Evolutionary conservation across 257 asterid species (phyloP).

Genomic region (Penstemon davidsonii): DNA sequence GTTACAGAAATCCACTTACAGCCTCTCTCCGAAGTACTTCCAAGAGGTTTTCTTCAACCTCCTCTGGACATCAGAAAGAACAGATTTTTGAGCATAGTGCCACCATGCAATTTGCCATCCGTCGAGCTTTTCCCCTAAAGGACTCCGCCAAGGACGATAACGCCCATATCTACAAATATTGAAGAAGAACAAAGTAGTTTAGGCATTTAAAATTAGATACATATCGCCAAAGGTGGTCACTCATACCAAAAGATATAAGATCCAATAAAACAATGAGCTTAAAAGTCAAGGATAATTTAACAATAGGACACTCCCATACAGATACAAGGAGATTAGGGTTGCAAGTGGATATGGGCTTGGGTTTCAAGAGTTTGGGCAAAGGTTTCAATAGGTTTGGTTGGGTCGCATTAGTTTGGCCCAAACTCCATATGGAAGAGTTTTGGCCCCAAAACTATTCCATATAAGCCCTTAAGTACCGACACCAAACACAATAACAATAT

Average conservation of each 20-base stretch:
- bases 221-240: too few relatives aligned
- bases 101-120: constrained; percentile 99
- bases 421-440: too few relatives aligned
- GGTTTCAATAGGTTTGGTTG: too few relatives aligned
- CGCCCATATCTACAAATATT: constrained; percentile 72
- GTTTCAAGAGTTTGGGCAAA: too few relatives aligned
- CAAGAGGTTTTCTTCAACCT: constrained; percentile 85
- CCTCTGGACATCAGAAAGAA: constrained; percentile 79
- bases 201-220: constrained; percentile 15
- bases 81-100: constrained; percentile 88
- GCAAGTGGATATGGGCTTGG: too few relatives aligned
- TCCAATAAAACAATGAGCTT: not conserved
- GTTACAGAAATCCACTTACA: constrained; percentile 57
- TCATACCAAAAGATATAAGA: too few relatives aligned
- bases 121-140: constrained; percentile 59
- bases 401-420: too few relatives aligned
- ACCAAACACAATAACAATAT: constrained; percentile 15
- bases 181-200: constrained; percentile 25
- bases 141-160: constrained; percentile 93
- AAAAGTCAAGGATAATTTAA: not conserved
- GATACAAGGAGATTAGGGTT: too few relatives aligned
- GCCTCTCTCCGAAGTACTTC: constrained; percentile 90
- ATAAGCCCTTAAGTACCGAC: constrained; percentile 11
- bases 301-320: too few relatives aligned
- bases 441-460: too few relatives aligned